Base-by-base conservation (phyloP, 768 basidiomycete species). In the Hygrophoropsis aurantiaca region DNA sequence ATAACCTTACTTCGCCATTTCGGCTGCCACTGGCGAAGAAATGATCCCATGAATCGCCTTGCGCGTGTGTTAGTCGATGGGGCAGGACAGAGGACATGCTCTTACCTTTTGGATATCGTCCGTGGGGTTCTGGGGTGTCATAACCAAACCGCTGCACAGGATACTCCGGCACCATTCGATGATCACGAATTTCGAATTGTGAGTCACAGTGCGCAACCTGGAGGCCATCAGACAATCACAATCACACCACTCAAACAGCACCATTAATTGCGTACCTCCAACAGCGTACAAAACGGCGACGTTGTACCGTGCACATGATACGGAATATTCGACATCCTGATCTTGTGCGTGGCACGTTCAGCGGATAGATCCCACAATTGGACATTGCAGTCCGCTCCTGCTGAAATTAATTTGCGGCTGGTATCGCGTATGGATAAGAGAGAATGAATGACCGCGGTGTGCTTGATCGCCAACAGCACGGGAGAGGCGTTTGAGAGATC, bases 121-220 rank as follows among this genome's bases (percentile, higher is more conserved):
- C 77, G 37, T 73, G 73, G 15, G 60, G 58, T 26, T 69, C 68
- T 5, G 50, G 46, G 9, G 63, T 56, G 13, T 50, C 35, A 48
- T 72, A 78, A 4, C 79, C 78, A 52, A 80, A 80, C 24, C 74
- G 62, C 40, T 70, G 63, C 18, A 69, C 71, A 3, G 72, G 58
- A 25, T 52, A 48, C 20, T 52, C 54, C 11, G 72, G 68, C 10
- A 70, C 65, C 27, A 63, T 46, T 15, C 78, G 69, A 50, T 70
- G 65, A 50, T 79, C 79, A 18, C 70, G 75, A n/a, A 78, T 43
- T 54, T 81, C 79, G 43, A 75, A 78, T 49, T 80, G 79, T 23
- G 70, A 64, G 52, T 81, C 79, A 18, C 74, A 62, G 54, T 79
- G 75, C 5, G 70, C 69, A 40, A 79, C 66, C 78, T 80, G 39